Percentiles rank a stretch among this genome's conserved stretches.
These are phyloP conservation scores for Syzygium oleosum DNA, from an alignment of 345 rosid species.

Conservation along the genomic window DNA sequence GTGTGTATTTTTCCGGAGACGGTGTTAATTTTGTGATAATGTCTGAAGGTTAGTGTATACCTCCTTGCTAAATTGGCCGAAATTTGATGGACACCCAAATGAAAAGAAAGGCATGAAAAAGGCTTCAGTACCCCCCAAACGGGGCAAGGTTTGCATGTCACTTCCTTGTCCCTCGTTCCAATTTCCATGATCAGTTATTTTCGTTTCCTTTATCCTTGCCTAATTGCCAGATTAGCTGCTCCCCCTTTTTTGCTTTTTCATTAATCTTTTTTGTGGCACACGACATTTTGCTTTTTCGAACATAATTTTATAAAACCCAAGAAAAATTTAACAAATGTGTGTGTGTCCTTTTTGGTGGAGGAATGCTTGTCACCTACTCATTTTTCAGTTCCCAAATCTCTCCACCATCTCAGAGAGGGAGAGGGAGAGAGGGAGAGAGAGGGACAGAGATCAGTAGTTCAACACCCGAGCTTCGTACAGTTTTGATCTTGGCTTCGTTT, in stretches of 20 bases:
- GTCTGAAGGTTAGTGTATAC: neutral
- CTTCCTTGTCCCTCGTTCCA: constrained; percentile 12
- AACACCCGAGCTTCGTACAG: neutral
- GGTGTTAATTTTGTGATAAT: neutral
- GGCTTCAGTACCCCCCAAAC: neutral
- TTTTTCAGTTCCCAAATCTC: constrained; percentile 45
- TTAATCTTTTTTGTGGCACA: neutral
- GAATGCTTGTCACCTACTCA: constrained; percentile 99
- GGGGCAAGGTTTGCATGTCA: constrained; percentile 51
- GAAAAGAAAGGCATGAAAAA: neutral
- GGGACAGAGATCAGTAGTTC: neutral
- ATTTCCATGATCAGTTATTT: constrained; percentile 14
- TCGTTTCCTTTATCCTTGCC: neutral
- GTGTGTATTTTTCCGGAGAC: neutral
- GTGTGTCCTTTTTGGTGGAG: constrained; percentile 45
- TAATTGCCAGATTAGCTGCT: neutral
- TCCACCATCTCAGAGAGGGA: constrained; percentile 7
- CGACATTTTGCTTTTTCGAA: neutral
- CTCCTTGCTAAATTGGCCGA: neutral
- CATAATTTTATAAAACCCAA: neutral
- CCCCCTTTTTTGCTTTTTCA: neutral
- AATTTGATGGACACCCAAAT: neutral
- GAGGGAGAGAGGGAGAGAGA: constrained; percentile 8
- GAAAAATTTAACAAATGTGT: neutral
- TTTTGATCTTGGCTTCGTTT: neutral